Evolutionary conservation across 305 asterid species (phyloP).

Genomic region (Fraxinus nigra): DNA sequence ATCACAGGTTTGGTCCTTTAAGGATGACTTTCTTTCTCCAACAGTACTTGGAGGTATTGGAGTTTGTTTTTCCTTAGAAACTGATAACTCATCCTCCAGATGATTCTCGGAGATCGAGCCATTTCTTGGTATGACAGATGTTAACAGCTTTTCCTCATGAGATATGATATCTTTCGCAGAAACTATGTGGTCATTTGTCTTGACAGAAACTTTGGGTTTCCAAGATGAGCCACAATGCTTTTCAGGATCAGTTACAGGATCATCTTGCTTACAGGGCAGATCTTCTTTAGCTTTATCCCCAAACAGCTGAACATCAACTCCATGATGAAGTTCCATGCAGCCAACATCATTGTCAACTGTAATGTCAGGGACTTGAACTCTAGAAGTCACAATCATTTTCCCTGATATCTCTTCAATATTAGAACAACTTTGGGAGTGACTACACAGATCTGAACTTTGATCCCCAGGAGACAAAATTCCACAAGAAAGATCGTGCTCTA

Average conservation of each 20-base stretch:
- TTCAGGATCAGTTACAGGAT: constrained; percentile 25
- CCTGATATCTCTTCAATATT: constrained; percentile 25
- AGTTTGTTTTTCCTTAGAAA: constrained; percentile 32
- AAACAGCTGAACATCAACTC: constrained; percentile 23
- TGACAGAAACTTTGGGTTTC: constrained; percentile 20
- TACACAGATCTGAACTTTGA: constrained; percentile 29
- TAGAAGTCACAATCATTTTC: constrained; percentile 30
- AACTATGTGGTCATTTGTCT: constrained; percentile 30
- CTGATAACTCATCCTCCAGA: constrained; percentile 29
- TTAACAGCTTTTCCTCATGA: constrained; percentile 34
- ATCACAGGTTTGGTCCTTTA: constrained; percentile 30
- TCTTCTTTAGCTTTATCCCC: constrained; percentile 28
- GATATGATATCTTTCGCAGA: constrained; percentile 23
- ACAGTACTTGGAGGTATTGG: constrained; percentile 20
- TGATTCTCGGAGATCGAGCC: constrained; percentile 25
- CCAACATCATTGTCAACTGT: constrained; percentile 12
- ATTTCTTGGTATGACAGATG: constrained; percentile 25
- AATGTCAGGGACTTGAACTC: constrained; percentile 31
- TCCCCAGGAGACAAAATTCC: constrained; percentile 22
- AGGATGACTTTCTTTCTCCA: constrained; percentile 33
- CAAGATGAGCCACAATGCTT: constrained; percentile 23
- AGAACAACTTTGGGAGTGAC: constrained; percentile 28
- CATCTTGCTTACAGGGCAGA: constrained; percentile 32
- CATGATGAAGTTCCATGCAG: constrained; percentile 28
- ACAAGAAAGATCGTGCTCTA: constrained; percentile 21